A percentile compares a stretch with the other conserved stretches of the same genome.
These are phyloP conservation scores for Camillea tinctor DNA, from an alignment of 2,329 filamentous ascomycete species.

Conservation along the genomic window DNA sequence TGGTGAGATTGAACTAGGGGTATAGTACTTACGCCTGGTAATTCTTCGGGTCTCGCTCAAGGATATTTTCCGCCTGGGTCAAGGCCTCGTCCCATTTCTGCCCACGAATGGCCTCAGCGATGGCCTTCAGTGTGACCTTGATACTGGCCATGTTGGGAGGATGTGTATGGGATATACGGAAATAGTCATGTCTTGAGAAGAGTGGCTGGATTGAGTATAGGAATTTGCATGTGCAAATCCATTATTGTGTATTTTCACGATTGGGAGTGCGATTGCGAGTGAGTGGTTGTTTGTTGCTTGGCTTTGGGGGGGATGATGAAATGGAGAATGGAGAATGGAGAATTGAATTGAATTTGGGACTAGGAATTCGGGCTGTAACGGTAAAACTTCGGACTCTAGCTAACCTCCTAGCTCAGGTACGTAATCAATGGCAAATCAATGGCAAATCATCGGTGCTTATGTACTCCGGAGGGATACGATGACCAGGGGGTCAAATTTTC, in stretches of 20 bases:
- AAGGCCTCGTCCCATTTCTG: constrained; percentile 77
- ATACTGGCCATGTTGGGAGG: constrained; percentile 46
- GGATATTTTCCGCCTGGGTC: constrained; percentile 64
- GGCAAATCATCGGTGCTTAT: too few relatives aligned
- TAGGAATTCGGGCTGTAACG: too few relatives aligned
- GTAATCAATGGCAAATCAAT: too few relatives aligned
- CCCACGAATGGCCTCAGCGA: constrained; percentile 73
- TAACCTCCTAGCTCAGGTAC: too few relatives aligned
- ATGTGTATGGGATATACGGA: constrained; percentile 8
- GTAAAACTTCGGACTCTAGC: too few relatives aligned
- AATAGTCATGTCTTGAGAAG: constrained; percentile 22
- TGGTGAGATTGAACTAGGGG: neutral
- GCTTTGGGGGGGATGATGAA: neutral
- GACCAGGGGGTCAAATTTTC: too few relatives aligned
- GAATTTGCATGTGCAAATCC: constrained; percentile 8
- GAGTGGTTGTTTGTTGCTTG: neutral
- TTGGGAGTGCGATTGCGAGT: constrained; percentile 8
- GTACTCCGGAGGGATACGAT: neutral
- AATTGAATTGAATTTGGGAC: too few relatives aligned
- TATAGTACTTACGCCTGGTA: constrained; percentile 68
- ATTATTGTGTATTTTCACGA: constrained; percentile 22
- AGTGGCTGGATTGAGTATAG: neutral
- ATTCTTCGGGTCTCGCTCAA: constrained; percentile 72
- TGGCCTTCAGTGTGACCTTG: constrained; percentile 79
- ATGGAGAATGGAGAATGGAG: too few relatives aligned